phyloP scores from a whole-genome alignment of 768 basidiomycete genomes.

The Suillus luteus region DNA sequence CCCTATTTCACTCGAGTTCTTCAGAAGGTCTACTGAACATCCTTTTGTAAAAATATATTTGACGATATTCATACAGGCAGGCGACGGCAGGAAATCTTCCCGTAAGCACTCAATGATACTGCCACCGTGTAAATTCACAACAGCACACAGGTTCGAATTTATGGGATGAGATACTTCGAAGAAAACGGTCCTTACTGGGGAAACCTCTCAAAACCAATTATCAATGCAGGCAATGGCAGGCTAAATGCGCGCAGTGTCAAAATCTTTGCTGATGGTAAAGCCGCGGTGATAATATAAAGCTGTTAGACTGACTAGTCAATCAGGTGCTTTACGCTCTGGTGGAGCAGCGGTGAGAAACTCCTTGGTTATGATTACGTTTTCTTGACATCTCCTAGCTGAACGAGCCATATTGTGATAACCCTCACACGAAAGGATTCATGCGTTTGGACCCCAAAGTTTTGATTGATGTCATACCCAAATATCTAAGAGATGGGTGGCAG shows the following conservation, averaged over 20 bases:
- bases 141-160: constrained; percentile 64
- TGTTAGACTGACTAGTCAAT: constrained; percentile 4
- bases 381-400: constrained; percentile 50
- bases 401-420: constrained; percentile 82
- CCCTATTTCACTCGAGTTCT: constrained; percentile 72
- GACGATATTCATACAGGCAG: constrained; percentile 46
- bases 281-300: background rate
- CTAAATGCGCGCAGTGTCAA: constrained; percentile 77
- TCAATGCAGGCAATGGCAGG: constrained; percentile 59
- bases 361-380: background rate
- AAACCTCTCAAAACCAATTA: constrained; percentile 54
- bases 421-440: constrained; percentile 76
- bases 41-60: constrained; percentile 6
- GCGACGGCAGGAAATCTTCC: constrained; percentile 62
- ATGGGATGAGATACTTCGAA: constrained; percentile 75
- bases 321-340: constrained; percentile 85
- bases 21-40: constrained; percentile 51
- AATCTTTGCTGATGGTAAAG: constrained; percentile 63
- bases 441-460: constrained; percentile 65
- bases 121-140: constrained; percentile 10
- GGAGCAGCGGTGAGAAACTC: constrained; percentile 72
- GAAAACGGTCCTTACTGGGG: constrained; percentile 75
- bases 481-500: constrained; percentile 85
- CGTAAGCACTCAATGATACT: constrained; percentile 36
- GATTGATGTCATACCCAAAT: constrained; percentile 62